phyloP scores from a whole-genome alignment of 2,329 filamentous ascomycete species.

The Parastagonospora avenae region DNA sequence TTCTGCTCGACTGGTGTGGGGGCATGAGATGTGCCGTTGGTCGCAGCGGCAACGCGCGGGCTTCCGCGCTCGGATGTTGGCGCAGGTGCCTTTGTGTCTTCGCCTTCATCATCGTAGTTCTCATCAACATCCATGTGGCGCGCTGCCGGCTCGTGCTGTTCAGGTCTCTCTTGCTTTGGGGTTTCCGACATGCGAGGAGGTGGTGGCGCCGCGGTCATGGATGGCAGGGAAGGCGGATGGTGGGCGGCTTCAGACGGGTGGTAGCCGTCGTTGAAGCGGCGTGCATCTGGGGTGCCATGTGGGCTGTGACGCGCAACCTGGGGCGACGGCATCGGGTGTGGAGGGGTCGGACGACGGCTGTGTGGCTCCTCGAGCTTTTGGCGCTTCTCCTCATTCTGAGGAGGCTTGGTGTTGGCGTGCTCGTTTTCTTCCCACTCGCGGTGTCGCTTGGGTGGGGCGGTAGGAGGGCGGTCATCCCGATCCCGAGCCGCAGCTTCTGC shows the following conservation, averaged over 20 bases:
- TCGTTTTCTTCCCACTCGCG: conserved; percentile 92
- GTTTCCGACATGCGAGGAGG: conserved; percentile 59
- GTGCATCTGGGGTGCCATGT: conserved; percentile 61
- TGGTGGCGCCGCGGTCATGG: conserved; percentile 52
- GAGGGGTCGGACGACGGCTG: conserved; percentile 66
- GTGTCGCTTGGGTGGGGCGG: conserved; percentile 75
- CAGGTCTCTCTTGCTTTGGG: conserved; percentile 48
- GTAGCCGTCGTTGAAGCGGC: conserved; percentile 77
- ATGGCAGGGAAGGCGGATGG: conserved; percentile 70
- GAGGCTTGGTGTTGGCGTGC: conserved; percentile 73
- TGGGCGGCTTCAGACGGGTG: conserved; percentile 93
- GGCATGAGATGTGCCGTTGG: conserved; percentile 41
- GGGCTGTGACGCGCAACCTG: conserved; percentile 79
- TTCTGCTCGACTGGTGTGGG: conserved; percentile 45
- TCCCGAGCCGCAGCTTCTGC: conserved; percentile 71
- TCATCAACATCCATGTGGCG: conserved; percentile 97
- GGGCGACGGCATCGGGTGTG: conserved; percentile 53
- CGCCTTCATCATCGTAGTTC: conserved; percentile 92
- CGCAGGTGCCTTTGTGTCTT: conserved; percentile 70
- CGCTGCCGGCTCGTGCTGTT: conserved; percentile 77
- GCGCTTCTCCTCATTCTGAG: conserved; percentile 81
- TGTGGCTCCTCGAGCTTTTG: conserved; percentile 84
- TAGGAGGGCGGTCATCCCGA: conserved; percentile 74
- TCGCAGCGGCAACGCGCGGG: conserved; percentile 43
- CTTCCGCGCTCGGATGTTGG: conserved; percentile 53